Evolutionary conservation across 2,329 filamentous ascomycete genomes (phyloP), one percentile per base, ranked within the genome.

Genomic region (Mariannaea elegans): DNA sequence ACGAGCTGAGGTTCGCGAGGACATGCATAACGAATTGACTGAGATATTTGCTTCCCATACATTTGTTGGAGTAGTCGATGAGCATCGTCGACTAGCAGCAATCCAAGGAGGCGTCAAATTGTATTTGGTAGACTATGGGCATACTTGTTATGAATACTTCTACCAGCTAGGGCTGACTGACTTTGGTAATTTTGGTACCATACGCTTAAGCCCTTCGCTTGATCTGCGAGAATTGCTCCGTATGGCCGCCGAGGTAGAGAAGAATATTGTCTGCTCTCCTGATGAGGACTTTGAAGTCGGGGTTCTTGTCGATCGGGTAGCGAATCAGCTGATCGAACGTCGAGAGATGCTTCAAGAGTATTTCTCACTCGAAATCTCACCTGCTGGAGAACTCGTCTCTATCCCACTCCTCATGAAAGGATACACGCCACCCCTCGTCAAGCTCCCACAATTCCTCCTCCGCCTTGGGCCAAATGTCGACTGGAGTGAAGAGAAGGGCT

Each of bases 111-210:
- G 94, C 13, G 90, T 98, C 8, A 97, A 94, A 73, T 84, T 99
- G 7, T 97, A 91, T 75, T 85, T 99, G 19, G 84, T 99, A 51
- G 95, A 99, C 76, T 99, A 99, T 72, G 95, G 93, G 10, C 88
- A 94, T 73, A 80, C 91, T 1, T 91, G 88, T 74, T 91, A 88
- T 62, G 94, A 98, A 69, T 96, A 94, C 75, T 96, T 98, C 75
- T 99, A 99, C 78, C 95, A 99, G 77, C 80, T 98, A 18, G 94
- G 93, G 0, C 84, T 99, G 32, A 97, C 93, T 0, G 93, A 99
- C 72, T 99, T 99, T 77, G 93, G 91, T 2, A 99, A 99, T 73
- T 97, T 97, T 71, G 95, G 95, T 3, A 77, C 82, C 19, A 93
- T 99, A 59, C 87, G 86, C 10, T 93, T 99, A 69, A 86, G 88